Conservation (phyloP, 1,284 basidiomycete species). For the Leccinum subspadiceum region DNA sequence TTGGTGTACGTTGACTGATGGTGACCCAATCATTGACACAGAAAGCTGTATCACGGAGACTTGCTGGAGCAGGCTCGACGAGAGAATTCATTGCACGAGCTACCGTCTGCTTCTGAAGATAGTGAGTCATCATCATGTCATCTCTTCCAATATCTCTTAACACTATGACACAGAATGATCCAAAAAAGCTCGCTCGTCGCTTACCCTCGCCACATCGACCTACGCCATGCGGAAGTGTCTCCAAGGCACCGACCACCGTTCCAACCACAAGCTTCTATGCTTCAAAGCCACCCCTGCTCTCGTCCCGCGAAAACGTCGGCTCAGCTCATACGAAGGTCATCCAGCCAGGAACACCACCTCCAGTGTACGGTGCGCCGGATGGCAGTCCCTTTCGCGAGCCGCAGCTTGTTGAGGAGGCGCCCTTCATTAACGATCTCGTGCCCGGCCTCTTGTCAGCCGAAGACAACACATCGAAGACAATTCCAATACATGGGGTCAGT, state of each 20-base stretch:
- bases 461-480: background rate
- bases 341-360: constrained; percentile 24
- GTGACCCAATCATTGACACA: too few relatives aligned
- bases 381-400: constrained; percentile 42
- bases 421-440: constrained; percentile 27
- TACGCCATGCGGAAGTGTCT: constrained; percentile 12
- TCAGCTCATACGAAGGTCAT: constrained; percentile 33
- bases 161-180: constrained; percentile 29
- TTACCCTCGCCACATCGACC: constrained; percentile 25
- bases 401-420: constrained; percentile 41
- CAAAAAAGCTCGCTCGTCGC: constrained; percentile 18
- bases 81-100: too few relatives aligned
- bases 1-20: too few relatives aligned
- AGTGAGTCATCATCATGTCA: too few relatives aligned
- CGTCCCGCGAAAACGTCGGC: constrained; percentile 31
- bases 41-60: too few relatives aligned
- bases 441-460: constrained; percentile 32
- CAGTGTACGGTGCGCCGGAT: constrained; percentile 25
- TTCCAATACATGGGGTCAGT: constrained; percentile 37
- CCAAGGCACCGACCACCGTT: constrained; percentile 25
- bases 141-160: background rate
- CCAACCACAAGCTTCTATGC: constrained; percentile 32
- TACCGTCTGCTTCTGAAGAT: too few relatives aligned
- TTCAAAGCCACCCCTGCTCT: constrained; percentile 34
- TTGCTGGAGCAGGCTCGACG: too few relatives aligned